Conservation (phyloP, 139 green algal species). For the Spirogloea muscicola region DNA sequence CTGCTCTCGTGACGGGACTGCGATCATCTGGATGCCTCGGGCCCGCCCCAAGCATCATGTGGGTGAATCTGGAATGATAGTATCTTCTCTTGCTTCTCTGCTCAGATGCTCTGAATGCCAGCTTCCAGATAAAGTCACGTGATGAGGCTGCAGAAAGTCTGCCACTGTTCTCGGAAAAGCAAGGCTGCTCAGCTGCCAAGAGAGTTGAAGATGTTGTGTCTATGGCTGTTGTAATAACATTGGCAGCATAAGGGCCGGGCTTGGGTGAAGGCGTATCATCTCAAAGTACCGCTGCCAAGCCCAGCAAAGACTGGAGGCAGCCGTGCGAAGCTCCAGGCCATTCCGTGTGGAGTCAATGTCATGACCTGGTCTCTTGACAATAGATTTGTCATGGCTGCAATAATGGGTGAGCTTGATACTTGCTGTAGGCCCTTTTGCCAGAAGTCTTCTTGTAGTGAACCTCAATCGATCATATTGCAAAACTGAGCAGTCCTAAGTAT, state of each 20-base stretch:
- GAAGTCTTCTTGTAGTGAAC: too few species aligned
- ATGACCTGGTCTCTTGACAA: slow-evolving; percentile 39
- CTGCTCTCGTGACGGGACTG: slow-evolving; percentile 27
- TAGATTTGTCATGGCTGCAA: slow-evolving; percentile 33
- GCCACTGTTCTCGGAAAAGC: too few species aligned
- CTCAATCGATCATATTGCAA: too few species aligned
- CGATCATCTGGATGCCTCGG: slow-evolving; percentile 28
- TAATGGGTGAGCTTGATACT: slow-evolving; percentile 33
- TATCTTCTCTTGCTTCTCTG: too few species aligned
- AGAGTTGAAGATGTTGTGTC: too few species aligned
- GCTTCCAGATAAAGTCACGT: too few species aligned
- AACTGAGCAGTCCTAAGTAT: too few species aligned
- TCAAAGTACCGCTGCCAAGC: slow-evolving; percentile 7
- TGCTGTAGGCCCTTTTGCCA: too few species aligned
- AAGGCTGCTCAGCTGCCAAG: too few species aligned
- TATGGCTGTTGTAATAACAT: background rate
- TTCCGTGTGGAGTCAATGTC: slow-evolving; percentile 36
- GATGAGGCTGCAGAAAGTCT: too few species aligned
- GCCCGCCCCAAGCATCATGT: slow-evolving; percentile 9
- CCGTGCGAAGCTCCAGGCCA: background rate
- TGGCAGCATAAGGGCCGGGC: background rate
- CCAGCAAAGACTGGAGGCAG: background rate
- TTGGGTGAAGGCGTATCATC: slow-evolving; percentile 2
- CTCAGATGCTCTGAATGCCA: too few species aligned
- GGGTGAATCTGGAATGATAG: too few species aligned